phyloP scores from a whole-genome alignment of 768 basidiomycete genomes.

The Mycena pura region DNA sequence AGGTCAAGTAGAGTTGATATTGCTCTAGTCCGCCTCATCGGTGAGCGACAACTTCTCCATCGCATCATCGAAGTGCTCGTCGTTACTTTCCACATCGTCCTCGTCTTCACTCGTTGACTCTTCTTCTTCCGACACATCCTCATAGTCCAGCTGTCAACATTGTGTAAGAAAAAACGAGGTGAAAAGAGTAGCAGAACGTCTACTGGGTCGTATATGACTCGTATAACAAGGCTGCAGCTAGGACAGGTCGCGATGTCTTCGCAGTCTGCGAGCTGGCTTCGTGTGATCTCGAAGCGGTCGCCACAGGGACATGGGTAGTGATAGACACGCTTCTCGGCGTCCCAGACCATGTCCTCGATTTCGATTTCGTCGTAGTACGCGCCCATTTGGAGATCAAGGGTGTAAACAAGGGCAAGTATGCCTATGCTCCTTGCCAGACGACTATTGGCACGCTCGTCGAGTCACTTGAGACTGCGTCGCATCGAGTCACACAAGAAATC shows the following conservation, averaged over 20 bases:
- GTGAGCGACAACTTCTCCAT: slow-evolving; percentile 66
- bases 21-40: slow-evolving; percentile 35
- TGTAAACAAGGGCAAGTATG: too few species aligned
- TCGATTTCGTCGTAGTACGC: slow-evolving; percentile 97
- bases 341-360: slow-evolving; percentile 97
- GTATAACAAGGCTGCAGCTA: slow-evolving; percentile 91
- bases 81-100: slow-evolving; percentile 40
- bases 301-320: slow-evolving; percentile 99
- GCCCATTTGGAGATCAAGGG: too few species aligned
- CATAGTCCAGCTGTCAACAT: slow-evolving; percentile 73
- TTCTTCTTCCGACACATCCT: slow-evolving; percentile 67
- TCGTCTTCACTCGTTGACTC: slow-evolving; percentile 50
- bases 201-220: slow-evolving; percentile 95
- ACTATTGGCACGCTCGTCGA: neutral
- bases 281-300: slow-evolving; percentile 95
- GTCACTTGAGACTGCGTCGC: slow-evolving; percentile 36
- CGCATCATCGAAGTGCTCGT: slow-evolving; percentile 66
- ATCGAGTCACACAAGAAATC: slow-evolving; percentile 44
- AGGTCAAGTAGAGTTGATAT: too few species aligned
- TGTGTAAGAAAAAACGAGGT: slow-evolving; percentile 11
- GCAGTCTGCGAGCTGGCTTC: slow-evolving; percentile 81
- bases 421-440: neutral
- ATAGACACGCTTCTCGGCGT: slow-evolving; percentile 78
- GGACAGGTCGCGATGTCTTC: slow-evolving; percentile 98
- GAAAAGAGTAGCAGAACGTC: slow-evolving; percentile 40